Evolutionary conservation across 1,284 basidiomycete species (phyloP), one percentile per base, ranked within the genome.

Genomic region (Ceratobasidium sp.): DNA sequence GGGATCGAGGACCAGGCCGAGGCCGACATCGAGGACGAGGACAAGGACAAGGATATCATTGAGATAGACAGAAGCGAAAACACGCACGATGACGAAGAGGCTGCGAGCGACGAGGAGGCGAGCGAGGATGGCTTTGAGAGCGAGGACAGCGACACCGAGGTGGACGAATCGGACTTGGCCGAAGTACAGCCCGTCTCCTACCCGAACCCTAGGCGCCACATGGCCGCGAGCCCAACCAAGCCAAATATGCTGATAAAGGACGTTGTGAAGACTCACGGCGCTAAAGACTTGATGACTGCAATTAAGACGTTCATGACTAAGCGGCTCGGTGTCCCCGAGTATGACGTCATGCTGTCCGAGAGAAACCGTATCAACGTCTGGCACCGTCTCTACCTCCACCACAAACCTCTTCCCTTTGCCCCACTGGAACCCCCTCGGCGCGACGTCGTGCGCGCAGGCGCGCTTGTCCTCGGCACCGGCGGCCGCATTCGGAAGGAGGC

Each of bases 391-490:
- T 60, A 60, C 33, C 70, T 73, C 41, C 20, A 48, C 41, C 70
- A 73, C 27, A 1, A 27, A 2, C 41, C 44, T 33, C 70, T 48
- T 59, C 41, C 57, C 3, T 73, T 73, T 30, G 55, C 70, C n/a
- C n/a, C n/a, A n/a, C n/a, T n/a, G n/a, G n/a, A n/a, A n/a, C n/a
- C n/a, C n/a, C n/a, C n/a, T n/a, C 41, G 46, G 8, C 70, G 57
- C 18, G 57, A 73, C 30, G 70, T 73, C 3, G 70, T 73, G 44
- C 70, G 44, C 41, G 57, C 70, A 4, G 59, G 55, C 35, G 20
- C 69, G 41, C 54, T 52, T 35, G 50, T 41, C 7, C 27, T 70
- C 4, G 30, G 44, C 35, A 16, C 16, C 27, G 10, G 54, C 27
- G 55, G 35, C 12, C 55, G 68, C 23, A 35, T 57, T 3, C 54